phyloP scores from a whole-genome alignment of 2,329 filamentous ascomycete genomes.

The Phialophora verrucosa region DNA sequence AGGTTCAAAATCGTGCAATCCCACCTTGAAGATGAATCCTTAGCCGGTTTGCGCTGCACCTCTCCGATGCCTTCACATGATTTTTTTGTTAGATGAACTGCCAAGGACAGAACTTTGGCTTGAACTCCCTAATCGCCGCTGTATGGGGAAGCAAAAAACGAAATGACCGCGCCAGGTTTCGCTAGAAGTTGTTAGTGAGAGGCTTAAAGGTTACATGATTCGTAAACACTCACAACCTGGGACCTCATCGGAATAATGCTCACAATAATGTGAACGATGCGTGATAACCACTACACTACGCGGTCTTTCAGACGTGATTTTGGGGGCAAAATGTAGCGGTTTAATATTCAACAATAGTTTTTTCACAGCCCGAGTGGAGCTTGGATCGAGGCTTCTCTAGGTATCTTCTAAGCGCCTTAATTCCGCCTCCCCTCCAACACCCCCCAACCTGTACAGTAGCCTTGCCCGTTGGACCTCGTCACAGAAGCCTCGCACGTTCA shows the following conservation, averaged over 20 bases:
- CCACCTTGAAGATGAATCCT: no score
- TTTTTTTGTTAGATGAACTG: neutral
- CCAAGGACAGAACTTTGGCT: neutral
- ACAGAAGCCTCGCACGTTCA: neutral
- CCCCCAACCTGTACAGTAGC: neutral
- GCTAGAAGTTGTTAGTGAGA: no score
- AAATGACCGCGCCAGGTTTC: conserved; percentile 1
- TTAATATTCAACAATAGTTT: neutral
- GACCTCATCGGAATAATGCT: conserved; percentile 34
- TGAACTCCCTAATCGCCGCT: no score
- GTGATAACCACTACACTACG: conserved; percentile 40
- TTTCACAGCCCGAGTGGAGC: neutral
- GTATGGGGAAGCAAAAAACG: neutral
- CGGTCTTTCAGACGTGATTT: conserved; percentile 4
- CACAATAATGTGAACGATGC: conserved; percentile 34
- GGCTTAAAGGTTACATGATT: neutral
- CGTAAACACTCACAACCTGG: conserved; percentile 30
- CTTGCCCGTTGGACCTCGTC: neutral
- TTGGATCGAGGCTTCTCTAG: neutral
- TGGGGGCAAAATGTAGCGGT: neutral
- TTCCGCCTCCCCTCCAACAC: neutral
- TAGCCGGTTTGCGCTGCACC: no score
- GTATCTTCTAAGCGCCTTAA: neutral
- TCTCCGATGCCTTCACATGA: no score
- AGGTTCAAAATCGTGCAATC: no score